Evolutionary conservation across 2,329 filamentous ascomycete genomes (phyloP).

Genomic region (Cercospora citrullina): DNA sequence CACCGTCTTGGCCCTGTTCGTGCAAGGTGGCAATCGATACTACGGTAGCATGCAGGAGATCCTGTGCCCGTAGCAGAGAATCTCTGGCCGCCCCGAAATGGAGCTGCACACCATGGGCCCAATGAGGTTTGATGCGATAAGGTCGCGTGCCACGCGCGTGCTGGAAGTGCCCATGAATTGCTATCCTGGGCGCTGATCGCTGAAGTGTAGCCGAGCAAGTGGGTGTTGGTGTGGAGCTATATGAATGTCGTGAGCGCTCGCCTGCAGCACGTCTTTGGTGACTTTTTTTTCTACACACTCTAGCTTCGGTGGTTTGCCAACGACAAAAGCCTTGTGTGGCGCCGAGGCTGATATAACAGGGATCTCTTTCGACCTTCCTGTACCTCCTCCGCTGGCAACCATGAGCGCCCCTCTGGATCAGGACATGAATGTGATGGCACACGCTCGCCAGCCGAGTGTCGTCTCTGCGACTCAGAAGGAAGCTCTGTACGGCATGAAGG

Average conservation of each 20-base stretch:
- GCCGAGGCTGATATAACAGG: background rate
- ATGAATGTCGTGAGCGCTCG: constrained; percentile 14
- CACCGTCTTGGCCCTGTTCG: constrained; percentile 25
- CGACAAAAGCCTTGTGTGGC: background rate
- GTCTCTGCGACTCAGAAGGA: constrained; percentile 21
- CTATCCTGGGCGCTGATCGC: constrained; percentile 24
- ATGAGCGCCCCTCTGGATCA: constrained; percentile 26
- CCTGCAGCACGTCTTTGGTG: background rate
- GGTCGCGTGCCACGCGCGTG: constrained; percentile 27
- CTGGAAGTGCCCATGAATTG: constrained; percentile 12
- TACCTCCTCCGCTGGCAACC: background rate
- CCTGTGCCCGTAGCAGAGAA: constrained; percentile 7
- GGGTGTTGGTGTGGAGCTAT: constrained; percentile 3
- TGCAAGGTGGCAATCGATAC: constrained; percentile 16
- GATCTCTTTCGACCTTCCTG: background rate
- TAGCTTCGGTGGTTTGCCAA: constrained; percentile 1
- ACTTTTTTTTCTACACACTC: background rate
- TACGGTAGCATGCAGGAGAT: constrained; percentile 23
- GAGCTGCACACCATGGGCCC: constrained; percentile 1
- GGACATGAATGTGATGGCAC: constrained; percentile 29
- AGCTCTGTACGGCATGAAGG: constrained; percentile 22
- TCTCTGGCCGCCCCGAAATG: background rate
- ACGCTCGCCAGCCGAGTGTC: constrained; percentile 29
- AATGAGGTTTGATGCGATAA: constrained; percentile 20
- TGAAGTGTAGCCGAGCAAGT: constrained; percentile 1